A percentile compares a stretch with the other conserved stretches of the same genome.
These are phyloP conservation scores for Penicillium sp. DNA, from an alignment of 2,329 filamentous ascomycete genomes.

Conservation along the genomic window DNA sequence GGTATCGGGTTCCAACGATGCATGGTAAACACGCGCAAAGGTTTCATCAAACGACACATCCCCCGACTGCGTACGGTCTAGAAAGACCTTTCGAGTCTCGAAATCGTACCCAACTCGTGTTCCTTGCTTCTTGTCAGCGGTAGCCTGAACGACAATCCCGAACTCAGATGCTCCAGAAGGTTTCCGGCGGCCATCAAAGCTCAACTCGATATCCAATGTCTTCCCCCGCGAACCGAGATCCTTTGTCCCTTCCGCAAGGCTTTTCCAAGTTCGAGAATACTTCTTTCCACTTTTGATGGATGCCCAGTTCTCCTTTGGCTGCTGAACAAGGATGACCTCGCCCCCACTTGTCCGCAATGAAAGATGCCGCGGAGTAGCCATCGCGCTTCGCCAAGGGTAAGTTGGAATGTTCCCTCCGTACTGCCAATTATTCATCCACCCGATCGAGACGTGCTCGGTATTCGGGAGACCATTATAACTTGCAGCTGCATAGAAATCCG, in stretches of 20 bases:
- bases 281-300: constrained; percentile 2
- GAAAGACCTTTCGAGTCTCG: constrained; percentile 18
- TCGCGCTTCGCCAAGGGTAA: constrained; percentile 28
- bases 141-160: constrained; percentile 21
- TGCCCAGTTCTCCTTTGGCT: constrained; percentile 14
- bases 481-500: constrained; percentile 29
- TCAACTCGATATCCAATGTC: constrained; percentile 20
- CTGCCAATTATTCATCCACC: constrained; percentile 35
- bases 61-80: constrained; percentile 25
- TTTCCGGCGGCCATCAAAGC: constrained; percentile 14
- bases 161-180: constrained; percentile 12
- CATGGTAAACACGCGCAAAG: constrained; percentile 21
- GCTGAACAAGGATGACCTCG: constrained; percentile 15
- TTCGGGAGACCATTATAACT: constrained; percentile 23
- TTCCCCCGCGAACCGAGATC: constrained; percentile 18
- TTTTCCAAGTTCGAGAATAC: background rate
- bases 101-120: constrained; percentile 32
- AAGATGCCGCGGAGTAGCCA: constrained; percentile 25
- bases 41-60: constrained; percentile 23
- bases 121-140: constrained; percentile 18
- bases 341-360: constrained; percentile 18
- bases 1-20: constrained; percentile 12
- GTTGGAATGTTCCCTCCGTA: constrained; percentile 25
- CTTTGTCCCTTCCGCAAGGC: constrained; percentile 10
- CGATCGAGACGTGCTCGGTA: constrained; percentile 18